phyloP scores from a whole-genome alignment of 805 yeast genomes.

The Teunomyces aglyptinius region DNA sequence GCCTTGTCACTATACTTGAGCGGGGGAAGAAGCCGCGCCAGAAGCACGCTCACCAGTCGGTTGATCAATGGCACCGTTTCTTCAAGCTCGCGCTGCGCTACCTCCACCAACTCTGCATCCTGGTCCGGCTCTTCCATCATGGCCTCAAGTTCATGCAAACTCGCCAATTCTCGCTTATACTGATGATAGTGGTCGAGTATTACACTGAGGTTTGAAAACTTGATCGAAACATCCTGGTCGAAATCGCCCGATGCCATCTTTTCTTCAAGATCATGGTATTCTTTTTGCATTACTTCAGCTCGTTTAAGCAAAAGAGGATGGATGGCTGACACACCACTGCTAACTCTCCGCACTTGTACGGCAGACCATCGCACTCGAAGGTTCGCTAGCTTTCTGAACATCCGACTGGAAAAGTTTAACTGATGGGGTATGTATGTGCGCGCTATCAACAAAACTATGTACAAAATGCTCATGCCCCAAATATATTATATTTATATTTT shows the following conservation, averaged over 20 bases:
- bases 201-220: conserved; percentile 30
- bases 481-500: too few species aligned
- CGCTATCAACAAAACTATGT: conserved; percentile 3
- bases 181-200: conserved; percentile 31
- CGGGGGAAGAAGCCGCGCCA: conserved; percentile 66
- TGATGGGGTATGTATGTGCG: background rate
- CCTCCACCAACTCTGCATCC: conserved; percentile 45
- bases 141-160: conserved; percentile 24
- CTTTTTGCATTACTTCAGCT: conserved; percentile 31
- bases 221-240: conserved; percentile 32
- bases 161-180: conserved; percentile 26
- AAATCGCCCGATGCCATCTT: conserved; percentile 28
- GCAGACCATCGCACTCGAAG: background rate
- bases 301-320: conserved; percentile 41
- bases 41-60: conserved; percentile 44
- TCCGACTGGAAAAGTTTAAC: background rate
- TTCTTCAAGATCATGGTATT: conserved; percentile 27
- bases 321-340: conserved; percentile 20
- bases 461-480: conserved; percentile 4
- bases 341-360: background rate
- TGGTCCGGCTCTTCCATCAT: conserved; percentile 21
- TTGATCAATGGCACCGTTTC: conserved; percentile 45
- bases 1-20: conserved; percentile 74
- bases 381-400: background rate
- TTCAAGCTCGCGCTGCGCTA: conserved; percentile 62